Conservation (phyloP, 306 rosid genomes). For the Ceratonia siliqua region DNA sequence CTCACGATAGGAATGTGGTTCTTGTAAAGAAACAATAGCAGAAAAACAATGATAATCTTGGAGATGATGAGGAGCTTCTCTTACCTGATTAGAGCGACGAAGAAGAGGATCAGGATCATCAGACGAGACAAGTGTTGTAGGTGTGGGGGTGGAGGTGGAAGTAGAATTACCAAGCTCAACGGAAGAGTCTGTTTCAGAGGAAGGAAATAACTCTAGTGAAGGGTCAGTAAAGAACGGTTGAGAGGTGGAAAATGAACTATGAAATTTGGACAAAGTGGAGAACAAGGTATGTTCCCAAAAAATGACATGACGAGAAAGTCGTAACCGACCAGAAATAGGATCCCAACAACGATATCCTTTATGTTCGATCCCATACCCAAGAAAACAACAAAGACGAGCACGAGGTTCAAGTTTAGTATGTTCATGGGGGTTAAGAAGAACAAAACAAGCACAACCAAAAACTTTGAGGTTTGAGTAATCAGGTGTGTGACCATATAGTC, state of each 20-base stretch:
- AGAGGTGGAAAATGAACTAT: rapidly evolving
- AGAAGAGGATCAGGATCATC: background rate
- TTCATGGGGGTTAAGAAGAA: background rate
- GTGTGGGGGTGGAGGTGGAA: background rate
- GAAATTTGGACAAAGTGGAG: background rate
- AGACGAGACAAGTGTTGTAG: too few species aligned
- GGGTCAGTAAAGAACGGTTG: background rate
- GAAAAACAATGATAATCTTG: background rate
- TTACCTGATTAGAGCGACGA: background rate
- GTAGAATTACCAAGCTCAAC: background rate
- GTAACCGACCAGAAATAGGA: background rate
- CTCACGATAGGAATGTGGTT: background rate
- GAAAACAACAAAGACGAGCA: background rate
- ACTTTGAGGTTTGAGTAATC: background rate
- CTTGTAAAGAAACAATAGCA: background rate
- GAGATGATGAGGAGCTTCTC: background rate
- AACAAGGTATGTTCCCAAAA: background rate
- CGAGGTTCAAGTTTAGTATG: background rate
- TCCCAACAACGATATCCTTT: background rate
- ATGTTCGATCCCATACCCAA: background rate
- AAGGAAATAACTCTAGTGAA: background rate
- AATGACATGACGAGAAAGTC: background rate
- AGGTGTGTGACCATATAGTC: background rate
- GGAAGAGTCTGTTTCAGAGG: background rate
- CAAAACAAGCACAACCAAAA: background rate